Evolutionary conservation across 2,329 filamentous ascomycete genomes (phyloP).

Genomic region (Penicillium sp.): DNA sequence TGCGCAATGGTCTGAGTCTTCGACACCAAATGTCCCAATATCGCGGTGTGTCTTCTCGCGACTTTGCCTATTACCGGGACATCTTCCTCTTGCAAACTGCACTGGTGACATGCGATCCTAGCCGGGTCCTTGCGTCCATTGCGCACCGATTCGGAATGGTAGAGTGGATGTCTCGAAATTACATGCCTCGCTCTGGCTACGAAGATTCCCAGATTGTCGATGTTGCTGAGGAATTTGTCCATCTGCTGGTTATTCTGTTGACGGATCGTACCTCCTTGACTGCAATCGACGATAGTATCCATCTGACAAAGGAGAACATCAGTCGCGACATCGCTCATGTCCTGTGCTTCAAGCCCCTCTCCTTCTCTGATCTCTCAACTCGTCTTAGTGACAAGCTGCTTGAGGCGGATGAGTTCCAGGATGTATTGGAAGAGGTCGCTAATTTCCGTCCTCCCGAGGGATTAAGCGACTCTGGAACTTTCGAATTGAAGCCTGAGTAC

Average conservation of each 20-base stretch:
- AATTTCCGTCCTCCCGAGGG: slow-evolving; percentile 88
- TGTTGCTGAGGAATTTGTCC: slow-evolving; percentile 92
- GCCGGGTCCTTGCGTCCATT: slow-evolving; percentile 80
- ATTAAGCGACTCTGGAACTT: slow-evolving; percentile 86
- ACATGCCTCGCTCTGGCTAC: slow-evolving; percentile 69
- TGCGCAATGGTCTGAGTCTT: slow-evolving; percentile 92
- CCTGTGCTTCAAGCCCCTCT: slow-evolving; percentile 92
- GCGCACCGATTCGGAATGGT: slow-evolving; percentile 88
- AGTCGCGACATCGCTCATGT: slow-evolving; percentile 89
- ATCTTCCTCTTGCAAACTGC: slow-evolving; percentile 92
- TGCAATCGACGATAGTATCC: slow-evolving; percentile 35
- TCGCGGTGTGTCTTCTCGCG: slow-evolving; percentile 80
- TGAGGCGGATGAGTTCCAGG: slow-evolving; percentile 83
- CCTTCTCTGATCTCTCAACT: slow-evolving; percentile 84
- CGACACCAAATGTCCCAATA: slow-evolving; percentile 95
- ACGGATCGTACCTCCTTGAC: slow-evolving; percentile 79
- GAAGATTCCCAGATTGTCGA: slow-evolving; percentile 89
- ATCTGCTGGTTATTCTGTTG: slow-evolving; percentile 84
- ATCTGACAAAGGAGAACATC: slow-evolving; percentile 67
- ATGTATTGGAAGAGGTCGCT: slow-evolving; percentile 81
- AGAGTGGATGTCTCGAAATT: slow-evolving; percentile 81
- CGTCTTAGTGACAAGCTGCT: slow-evolving; percentile 86
- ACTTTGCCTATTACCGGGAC: slow-evolving; percentile 91
- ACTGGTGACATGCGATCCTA: slow-evolving; percentile 79
- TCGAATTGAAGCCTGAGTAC: slow-evolving; percentile 83